Evolutionary conservation across 805 yeast genomes (phyloP), one percentile per base, ranked within the genome.

Genomic region (Ogataea populi-albae): DNA sequence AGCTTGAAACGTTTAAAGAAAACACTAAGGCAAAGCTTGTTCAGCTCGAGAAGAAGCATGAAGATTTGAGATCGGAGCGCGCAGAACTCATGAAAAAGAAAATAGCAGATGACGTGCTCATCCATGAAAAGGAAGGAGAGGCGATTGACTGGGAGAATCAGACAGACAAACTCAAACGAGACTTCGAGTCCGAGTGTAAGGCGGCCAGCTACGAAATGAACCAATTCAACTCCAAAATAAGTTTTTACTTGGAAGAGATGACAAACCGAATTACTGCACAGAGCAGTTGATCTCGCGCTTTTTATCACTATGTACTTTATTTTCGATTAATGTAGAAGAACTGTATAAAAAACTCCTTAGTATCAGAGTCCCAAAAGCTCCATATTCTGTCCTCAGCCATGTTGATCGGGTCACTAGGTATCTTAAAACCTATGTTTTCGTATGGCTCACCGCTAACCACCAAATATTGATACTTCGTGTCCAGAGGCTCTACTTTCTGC

Each of bases 401-500:
- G 41, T 72, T 77, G 10, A 78, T 65, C 17, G 77, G 75, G 15
- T 54, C 65, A 11, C 77, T 68, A 1, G 95, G 95, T 9, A 93
- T 68, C 40, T 86, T 80, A 38, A 91, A 65, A 1, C 82, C 84
- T 7, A 87, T 67, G 40, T 81, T 86, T 42, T 87, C 91, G 57
- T 86, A 93, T 2, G 97, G 97, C 55, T 87, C 96, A 3, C 82
- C 93, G n/a, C 88, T 79, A 0, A 89, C 62, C 8, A 89, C 79
- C 45, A 93, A 50, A 55, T 80, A 89, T 59, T 84, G 94, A 59
- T 55, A 77, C 7, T 66, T 63, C 21, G 71, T 64, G 34, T 75
- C 76, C 50, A 50, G 33, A 1, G 46, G 45, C 49, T 72, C 75
- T 4, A 68, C 62, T 6, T 64, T 56, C 35, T 80, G 79, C 49